Base-by-base conservation (phyloP, 2,329 filamentous ascomycete genomes). In the Diaporthe velutina region DNA sequence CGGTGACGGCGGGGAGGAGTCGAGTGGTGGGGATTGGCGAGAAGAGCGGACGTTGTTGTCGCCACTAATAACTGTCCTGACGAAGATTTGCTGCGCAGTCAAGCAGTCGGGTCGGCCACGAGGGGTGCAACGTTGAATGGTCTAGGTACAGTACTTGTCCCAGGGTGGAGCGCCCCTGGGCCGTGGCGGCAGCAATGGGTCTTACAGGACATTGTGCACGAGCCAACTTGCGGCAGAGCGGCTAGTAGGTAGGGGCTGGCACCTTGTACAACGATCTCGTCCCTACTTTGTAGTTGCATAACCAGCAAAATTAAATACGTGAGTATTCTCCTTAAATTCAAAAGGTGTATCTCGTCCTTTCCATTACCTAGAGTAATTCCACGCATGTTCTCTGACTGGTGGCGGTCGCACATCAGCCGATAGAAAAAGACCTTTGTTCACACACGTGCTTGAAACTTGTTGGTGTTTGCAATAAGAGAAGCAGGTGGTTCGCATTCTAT, bases 51-150 rank as follows among this genome's bases (percentile, higher is more conserved):
- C 13, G 64, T 25, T 40, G 64, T 54, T 17, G n/a, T 54, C n/a
- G 48, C 48, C 48, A 68, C 61, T 66, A 35, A 50, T 52, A 45
- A 54, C 42, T 72, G 70, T 64, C 55, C 22, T 67, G 6, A 28
- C 10, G n/a, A 38, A 68, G 64, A 40, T 30, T 68, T 68, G 48
- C 64, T 68, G 64, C n/a, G 45, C 64, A 68, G 30, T 68, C 48
- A 25, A 68, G 30, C 48, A 68, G 64, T 68, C 48, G 48, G 64
- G 64, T 68, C 48, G 64, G 64, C 48, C 64, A 68, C 64, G 48
- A 68, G 33, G 48, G 48, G 66, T 70, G 64, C 33, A 42, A 57
- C 33, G n/a, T 38, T 33, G 64, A 45, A 50, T 19, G 22, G 38
- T 25, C 19, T 42, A 58, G 55, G n/a, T n/a, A n/a, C 17, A 42